Evolutionary conservation across 164 flowering plant species (phyloP).

Genomic region (Chimonanthus praecox): DNA sequence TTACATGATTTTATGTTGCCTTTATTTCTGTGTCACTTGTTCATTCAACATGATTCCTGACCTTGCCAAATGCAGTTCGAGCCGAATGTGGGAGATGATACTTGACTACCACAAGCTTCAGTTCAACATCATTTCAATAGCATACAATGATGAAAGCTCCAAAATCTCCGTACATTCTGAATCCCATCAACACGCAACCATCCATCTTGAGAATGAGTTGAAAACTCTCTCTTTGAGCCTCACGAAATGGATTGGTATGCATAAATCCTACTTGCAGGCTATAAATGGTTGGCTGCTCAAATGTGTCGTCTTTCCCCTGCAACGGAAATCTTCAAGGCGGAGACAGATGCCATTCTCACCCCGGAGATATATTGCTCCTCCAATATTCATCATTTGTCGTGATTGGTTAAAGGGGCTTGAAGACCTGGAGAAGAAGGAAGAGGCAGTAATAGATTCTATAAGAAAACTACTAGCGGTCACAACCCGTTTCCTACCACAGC

Average conservation of each 20-base stretch:
- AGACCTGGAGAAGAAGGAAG: conserved; percentile 3
- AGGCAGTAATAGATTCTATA: conserved; percentile 33
- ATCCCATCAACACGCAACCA: conserved; percentile 50
- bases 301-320: conserved; percentile 37
- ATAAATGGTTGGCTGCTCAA: conserved; percentile 74
- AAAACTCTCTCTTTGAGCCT: conserved; percentile 50
- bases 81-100: conserved; percentile 94
- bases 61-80: conserved; percentile 41
- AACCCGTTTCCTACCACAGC: conserved; percentile 51
- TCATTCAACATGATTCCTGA: neutral
- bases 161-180: conserved; percentile 54
- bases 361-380: conserved; percentile 49
- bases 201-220: conserved; percentile 53
- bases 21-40: neutral
- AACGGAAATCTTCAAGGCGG: conserved; percentile 29
- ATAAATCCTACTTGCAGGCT: conserved; percentile 56
- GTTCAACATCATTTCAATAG: conserved; percentile 45
- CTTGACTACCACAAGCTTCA: conserved; percentile 73
- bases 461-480: conserved; percentile 53
- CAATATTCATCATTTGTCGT: conserved; percentile 64
- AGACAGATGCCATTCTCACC: conserved; percentile 35
- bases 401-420: conserved; percentile 61
- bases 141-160: conserved; percentile 33
- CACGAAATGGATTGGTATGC: conserved; percentile 66
- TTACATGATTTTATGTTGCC: neutral